Conservation (phyloP, 2,329 filamentous ascomycete genomes). For the Didymella exigua region DNA sequence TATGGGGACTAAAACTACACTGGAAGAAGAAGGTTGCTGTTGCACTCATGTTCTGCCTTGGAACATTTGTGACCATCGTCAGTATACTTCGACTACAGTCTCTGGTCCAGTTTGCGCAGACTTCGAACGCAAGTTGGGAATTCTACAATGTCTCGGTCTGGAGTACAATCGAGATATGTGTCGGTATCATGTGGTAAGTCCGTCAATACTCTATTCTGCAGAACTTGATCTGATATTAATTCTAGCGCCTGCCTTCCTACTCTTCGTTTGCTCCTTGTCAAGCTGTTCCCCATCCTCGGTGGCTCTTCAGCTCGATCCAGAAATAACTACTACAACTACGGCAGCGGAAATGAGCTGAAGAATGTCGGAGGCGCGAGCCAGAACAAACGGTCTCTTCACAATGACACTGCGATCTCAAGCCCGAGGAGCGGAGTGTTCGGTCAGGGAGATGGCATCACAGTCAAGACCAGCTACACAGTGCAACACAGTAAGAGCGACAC, state of each 20-base stretch:
- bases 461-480: constrained; percentile 28
- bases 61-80: constrained; percentile 51
- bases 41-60: constrained; percentile 48
- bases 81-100: constrained; percentile 53
- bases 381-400: constrained; percentile 15
- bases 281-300: constrained; percentile 44
- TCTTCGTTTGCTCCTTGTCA: constrained; percentile 46
- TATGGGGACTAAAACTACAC: constrained; percentile 40
- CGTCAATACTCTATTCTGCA: not conserved
- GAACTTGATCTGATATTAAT: not conserved
- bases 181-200: constrained; percentile 50
- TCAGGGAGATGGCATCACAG: constrained; percentile 22
- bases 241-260: constrained; percentile 50
- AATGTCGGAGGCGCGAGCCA: constrained; percentile 16
- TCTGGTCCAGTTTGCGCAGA: constrained; percentile 51
- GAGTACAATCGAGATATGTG: constrained; percentile 51
- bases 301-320: constrained; percentile 40
- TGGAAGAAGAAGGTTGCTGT: constrained; percentile 49
- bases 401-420: constrained; percentile 8
- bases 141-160: constrained; percentile 50
- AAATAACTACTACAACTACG: constrained; percentile 34
- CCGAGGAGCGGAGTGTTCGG: constrained; percentile 7
- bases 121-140: constrained; percentile 50
- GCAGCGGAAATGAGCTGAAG: constrained; percentile 29
- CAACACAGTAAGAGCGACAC: constrained; percentile 24